A percentile compares a stretch with the other conserved stretches of the same genome.
phyloP scores from a whole-genome alignment of 2,329 filamentous ascomycete species.

The Herpotrichia juniperi region DNA sequence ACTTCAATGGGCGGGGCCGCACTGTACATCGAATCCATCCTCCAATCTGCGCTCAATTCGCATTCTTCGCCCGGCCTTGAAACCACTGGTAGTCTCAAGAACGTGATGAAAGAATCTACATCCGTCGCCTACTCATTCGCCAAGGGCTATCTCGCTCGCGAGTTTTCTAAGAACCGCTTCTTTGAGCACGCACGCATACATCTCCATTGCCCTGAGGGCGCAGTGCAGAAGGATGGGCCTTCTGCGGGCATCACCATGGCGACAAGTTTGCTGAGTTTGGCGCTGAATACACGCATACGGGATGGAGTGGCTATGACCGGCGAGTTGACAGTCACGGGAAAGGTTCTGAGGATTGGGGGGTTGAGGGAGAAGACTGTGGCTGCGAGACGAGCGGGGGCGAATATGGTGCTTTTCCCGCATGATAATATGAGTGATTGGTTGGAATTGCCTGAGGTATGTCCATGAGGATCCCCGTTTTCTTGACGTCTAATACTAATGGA shows the following conservation, averaged over 20 bases:
- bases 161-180: constrained; percentile 90
- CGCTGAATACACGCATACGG: constrained; percentile 76
- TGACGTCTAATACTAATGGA: constrained; percentile 7
- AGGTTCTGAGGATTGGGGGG: constrained; percentile 93
- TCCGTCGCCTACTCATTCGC: constrained; percentile 95
- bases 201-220: constrained; percentile 94
- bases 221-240: constrained; percentile 86
- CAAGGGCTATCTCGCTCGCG: constrained; percentile 83
- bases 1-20: constrained; percentile 96
- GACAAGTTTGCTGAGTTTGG: constrained; percentile 86
- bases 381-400: constrained; percentile 87
- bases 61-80: constrained; percentile 80
- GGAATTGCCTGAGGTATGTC: constrained; percentile 88
- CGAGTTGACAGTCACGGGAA: constrained; percentile 94
- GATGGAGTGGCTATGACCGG: constrained; percentile 97
- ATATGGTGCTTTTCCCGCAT: constrained; percentile 90
- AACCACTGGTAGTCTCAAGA: constrained; percentile 92
- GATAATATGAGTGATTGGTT: constrained; percentile 98
- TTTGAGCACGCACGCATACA: constrained; percentile 96
- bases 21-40: constrained; percentile 95
- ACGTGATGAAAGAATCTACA: constrained; percentile 98
- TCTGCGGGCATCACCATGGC: constrained; percentile 95
- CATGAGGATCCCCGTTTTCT: not conserved
- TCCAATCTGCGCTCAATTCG: constrained; percentile 79
- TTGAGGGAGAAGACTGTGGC: constrained; percentile 97